phyloP scores from a whole-genome alignment of 352 stramenopile species.

The Phytophthora syringae region DNA sequence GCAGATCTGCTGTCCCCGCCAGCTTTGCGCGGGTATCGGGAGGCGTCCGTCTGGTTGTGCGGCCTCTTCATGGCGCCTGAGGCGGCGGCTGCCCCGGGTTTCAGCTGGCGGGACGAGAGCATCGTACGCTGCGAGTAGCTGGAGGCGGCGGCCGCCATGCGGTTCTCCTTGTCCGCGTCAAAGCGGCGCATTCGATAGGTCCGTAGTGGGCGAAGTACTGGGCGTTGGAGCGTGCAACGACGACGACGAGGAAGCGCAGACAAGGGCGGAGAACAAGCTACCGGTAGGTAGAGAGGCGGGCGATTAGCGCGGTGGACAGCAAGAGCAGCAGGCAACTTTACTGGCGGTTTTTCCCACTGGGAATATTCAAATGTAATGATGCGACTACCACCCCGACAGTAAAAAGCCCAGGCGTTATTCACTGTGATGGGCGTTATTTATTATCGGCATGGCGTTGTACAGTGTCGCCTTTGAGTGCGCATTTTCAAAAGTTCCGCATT shows the following conservation, averaged over 20 bases:
- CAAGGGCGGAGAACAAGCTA: not conserved
- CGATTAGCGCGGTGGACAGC: too few relatives aligned
- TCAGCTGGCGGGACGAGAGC: slow-evolving; percentile 29
- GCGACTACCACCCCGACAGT: too few relatives aligned
- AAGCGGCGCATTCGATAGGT: slow-evolving; percentile 53
- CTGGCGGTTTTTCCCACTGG: too few relatives aligned
- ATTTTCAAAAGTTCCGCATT: too few relatives aligned
- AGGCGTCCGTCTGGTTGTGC: slow-evolving; percentile 34
- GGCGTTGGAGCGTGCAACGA: not conserved
- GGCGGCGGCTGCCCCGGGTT: slow-evolving; percentile 7
- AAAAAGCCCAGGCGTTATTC: too few relatives aligned
- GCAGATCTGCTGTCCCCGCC: slow-evolving; percentile 25
- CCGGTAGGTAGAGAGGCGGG: too few relatives aligned
- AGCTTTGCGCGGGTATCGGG: slow-evolving; percentile 40
- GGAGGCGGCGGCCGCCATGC: slow-evolving; percentile 21
- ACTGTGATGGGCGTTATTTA: too few relatives aligned
- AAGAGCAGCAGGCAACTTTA: too few relatives aligned
- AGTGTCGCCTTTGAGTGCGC: too few relatives aligned
- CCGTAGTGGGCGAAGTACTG: not conserved
- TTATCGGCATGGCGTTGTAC: too few relatives aligned
- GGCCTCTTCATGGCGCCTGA: slow-evolving; percentile 40
- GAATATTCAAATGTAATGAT: too few relatives aligned
- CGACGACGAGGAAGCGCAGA: slow-evolving; percentile 2
- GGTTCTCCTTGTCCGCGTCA: slow-evolving; percentile 78
- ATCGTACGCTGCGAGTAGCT: slow-evolving; percentile 27